Percentiles rank a stretch among this genome's conserved stretches.
Evolutionary conservation across 2,329 filamentous ascomycete genomes (phyloP).

Genomic region (Whalleya microplaca): DNA sequence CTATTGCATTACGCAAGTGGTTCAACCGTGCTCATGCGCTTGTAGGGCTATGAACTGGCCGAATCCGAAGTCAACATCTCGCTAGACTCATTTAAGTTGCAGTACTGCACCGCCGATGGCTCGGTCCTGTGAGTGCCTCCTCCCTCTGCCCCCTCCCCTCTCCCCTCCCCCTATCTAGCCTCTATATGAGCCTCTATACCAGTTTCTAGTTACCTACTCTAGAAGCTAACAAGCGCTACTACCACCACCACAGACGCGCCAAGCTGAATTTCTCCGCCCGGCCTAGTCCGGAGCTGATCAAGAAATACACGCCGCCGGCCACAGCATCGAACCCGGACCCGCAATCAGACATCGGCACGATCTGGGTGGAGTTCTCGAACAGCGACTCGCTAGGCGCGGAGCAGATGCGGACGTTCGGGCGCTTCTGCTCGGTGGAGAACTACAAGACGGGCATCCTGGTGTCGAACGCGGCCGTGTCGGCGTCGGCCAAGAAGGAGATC

Average conservation of each 20-base stretch:
- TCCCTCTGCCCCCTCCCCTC: constrained; percentile 1
- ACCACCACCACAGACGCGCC: constrained; percentile 62
- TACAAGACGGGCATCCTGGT: constrained; percentile 92
- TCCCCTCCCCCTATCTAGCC: no score
- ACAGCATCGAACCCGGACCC: constrained; percentile 72
- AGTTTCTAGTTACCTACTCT: neutral
- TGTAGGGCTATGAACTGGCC: constrained; percentile 87
- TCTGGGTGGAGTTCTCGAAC: constrained; percentile 89
- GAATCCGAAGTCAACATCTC: constrained; percentile 88
- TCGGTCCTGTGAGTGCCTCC: constrained; percentile 68
- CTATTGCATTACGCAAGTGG: neutral
- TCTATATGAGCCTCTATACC: neutral
- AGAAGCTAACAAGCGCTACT: constrained; percentile 3
- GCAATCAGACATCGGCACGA: constrained; percentile 75
- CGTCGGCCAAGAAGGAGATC: constrained; percentile 86
- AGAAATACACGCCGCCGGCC: constrained; percentile 76
- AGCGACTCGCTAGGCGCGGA: constrained; percentile 84
- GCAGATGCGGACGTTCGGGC: constrained; percentile 88
- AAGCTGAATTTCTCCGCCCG: constrained; percentile 88
- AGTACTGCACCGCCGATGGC: constrained; percentile 75
- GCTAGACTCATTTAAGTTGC: constrained; percentile 76
- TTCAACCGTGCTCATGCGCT: constrained; percentile 26
- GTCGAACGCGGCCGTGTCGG: constrained; percentile 78
- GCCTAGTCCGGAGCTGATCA: constrained; percentile 81
- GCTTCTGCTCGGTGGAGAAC: constrained; percentile 76